Evolutionary conservation across 192 early-diverging fungal genomes (phyloP), one percentile per base, ranked within the genome.

Genomic region (Thamnidium elegans): DNA sequence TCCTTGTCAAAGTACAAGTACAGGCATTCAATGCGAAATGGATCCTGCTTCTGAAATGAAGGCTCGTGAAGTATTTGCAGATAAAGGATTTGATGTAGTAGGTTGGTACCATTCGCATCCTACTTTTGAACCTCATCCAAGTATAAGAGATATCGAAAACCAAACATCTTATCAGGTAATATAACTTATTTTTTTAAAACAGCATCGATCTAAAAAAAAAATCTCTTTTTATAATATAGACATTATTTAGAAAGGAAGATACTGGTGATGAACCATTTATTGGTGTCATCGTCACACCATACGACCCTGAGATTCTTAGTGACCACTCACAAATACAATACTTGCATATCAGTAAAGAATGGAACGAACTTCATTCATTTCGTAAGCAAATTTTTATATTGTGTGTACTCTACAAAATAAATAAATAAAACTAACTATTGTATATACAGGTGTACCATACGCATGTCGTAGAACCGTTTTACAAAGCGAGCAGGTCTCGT

Each of bases 91-190:
- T 52, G 70, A 70, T 19, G 89, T 91, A 1, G 93, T 96, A 32
- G 94, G 94, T 54, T 97, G 95, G 95, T 97, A 94, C 79, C 95
- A 97, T 71, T 95, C 93, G 39, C 95, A 97, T 73, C 94, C 95
- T 34, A 90, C 91, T 0, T 97, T 97, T 66, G 92, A 92, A 44
- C 88, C 94, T 4, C 86, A 85, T 43, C 95, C 95, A 39, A 91
- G 89, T 50, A 84, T 94, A 13, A 83, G 92, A 68, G 95, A 97
- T 70, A 90, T 95, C 65, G 90, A 92, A 73, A 96, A 88, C 63
- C 94, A 97, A 78, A 82, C 80, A 51, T 80, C 83, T 1, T 92
- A 97, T 78, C 95, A 97, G 83, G 81, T 86, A 26, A 42, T 44
- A 32, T 9, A 55, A 17, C n/a, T 26, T 31, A 13, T 47, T 7